These are phyloP conservation scores for Penicillium brasilianum DNA, from an alignment of 2,329 filamentous ascomycete genomes.

Conservation along the genomic window DNA sequence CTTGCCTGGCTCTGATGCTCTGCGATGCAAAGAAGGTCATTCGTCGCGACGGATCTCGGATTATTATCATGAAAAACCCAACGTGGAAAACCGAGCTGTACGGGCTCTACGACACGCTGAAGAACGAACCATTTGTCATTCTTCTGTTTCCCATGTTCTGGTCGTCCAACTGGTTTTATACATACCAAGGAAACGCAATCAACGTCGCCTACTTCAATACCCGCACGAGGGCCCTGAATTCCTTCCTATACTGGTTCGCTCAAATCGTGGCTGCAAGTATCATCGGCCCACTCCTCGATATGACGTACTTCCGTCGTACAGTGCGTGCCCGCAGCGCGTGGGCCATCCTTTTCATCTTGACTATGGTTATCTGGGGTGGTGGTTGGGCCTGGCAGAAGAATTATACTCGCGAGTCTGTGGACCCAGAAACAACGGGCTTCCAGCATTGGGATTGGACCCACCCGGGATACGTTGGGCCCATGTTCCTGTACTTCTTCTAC, in stretches of 20 bases:
- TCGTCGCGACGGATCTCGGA: conserved; percentile 47
- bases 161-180: conserved; percentile 76
- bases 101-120: neutral
- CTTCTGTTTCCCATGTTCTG: conserved; percentile 80
- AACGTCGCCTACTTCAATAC: conserved; percentile 72
- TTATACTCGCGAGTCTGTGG: conserved; percentile 54
- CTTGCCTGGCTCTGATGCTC: conserved; percentile 68
- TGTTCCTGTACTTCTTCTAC: conserved; percentile 88
- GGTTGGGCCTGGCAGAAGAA: conserved; percentile 74
- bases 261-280: conserved; percentile 75
- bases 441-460: conserved; percentile 30
- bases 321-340: conserved; percentile 55
- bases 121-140: conserved; percentile 68
- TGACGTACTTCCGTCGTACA: conserved; percentile 58
- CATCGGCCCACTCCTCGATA: conserved; percentile 73
- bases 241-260: conserved; percentile 72
- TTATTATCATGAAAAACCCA: neutral
- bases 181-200: conserved; percentile 74
- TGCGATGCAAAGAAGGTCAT: conserved; percentile 72
- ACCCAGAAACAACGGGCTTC: conserved; percentile 35
- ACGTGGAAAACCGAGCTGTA: conserved; percentile 1
- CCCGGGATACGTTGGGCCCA: conserved; percentile 71
- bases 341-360: conserved; percentile 66
- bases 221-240: conserved; percentile 73
- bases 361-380: conserved; percentile 78